Evolutionary conservation across 768 basidiomycete species (phyloP).

Genomic region (Kwoniella dejecticola): DNA sequence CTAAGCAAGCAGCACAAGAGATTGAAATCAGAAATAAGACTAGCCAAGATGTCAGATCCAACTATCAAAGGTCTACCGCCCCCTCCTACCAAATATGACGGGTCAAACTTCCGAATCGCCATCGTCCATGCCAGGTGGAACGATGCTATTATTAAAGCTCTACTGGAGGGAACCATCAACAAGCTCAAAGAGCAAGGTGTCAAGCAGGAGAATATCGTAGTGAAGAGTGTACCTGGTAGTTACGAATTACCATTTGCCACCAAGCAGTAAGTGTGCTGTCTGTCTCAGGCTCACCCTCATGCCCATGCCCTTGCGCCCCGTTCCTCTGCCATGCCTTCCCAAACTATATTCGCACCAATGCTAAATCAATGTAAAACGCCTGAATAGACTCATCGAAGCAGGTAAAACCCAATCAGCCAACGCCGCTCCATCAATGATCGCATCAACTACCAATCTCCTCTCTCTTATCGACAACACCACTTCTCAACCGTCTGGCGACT

Average conservation of each 20-base stretch:
- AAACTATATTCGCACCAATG: too few relatives aligned
- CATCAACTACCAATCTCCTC: slow-evolving; percentile 59
- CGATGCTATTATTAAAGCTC: slow-evolving; percentile 76
- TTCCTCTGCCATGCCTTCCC: too few relatives aligned
- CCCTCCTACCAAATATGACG: slow-evolving; percentile 69
- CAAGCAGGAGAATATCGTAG: slow-evolving; percentile 81
- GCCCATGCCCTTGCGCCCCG: too few relatives aligned
- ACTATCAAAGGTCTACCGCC: slow-evolving; percentile 77
- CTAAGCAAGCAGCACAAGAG: neutral
- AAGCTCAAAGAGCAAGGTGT: slow-evolving; percentile 86
- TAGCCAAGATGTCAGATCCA: slow-evolving; percentile 50
- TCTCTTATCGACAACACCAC: slow-evolving; percentile 61
- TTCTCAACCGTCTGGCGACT: slow-evolving; percentile 52
- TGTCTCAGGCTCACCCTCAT: slow-evolving; percentile 14
- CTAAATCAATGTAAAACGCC: too few relatives aligned
- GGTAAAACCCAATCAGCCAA: slow-evolving; percentile 78
- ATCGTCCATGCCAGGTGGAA: slow-evolving; percentile 99
- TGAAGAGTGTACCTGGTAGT: slow-evolving; percentile 90
- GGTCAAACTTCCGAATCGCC: slow-evolving; percentile 76
- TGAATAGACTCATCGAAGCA: slow-evolving; percentile 86
- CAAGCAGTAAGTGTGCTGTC: slow-evolving; percentile 66
- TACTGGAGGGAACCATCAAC: slow-evolving; percentile 73
- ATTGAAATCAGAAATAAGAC: neutral
- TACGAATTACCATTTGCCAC: slow-evolving; percentile 88
- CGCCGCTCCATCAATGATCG: slow-evolving; percentile 76